Conservation (phyloP, 305 asterid species). For the Fraxinus platypoda region DNA sequence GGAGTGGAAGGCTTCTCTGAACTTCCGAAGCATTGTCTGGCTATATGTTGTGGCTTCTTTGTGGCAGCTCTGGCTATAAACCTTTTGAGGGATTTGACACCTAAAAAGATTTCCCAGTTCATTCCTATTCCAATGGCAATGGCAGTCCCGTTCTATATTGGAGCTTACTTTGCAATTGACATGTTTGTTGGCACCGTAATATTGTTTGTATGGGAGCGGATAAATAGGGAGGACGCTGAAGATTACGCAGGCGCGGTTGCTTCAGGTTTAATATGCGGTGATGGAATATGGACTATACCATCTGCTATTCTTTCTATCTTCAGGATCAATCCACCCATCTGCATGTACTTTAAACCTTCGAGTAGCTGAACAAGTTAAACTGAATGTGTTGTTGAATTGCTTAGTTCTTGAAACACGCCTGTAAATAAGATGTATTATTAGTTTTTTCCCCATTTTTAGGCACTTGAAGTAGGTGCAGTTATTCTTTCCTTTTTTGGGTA, state of each 20-base stretch:
- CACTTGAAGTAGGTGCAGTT: not conserved
- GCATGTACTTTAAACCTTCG: conserved; percentile 82
- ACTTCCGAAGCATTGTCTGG: conserved; percentile 88
- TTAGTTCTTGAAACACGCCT: conserved; percentile 8
- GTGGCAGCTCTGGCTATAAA: conserved; percentile 69
- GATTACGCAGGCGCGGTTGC: conserved; percentile 90
- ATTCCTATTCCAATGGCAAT: conserved; percentile 96
- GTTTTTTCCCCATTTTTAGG: not conserved
- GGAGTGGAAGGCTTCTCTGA: conserved; percentile 93
- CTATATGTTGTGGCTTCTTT: conserved; percentile 69
- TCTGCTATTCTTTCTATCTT: conserved; percentile 89
- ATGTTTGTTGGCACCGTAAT: conserved; percentile 94
- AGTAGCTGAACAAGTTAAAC: conserved; percentile 39
- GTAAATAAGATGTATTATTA: conserved; percentile 21
- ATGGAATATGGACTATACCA: conserved; percentile 94
- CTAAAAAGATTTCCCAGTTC: conserved; percentile 54
- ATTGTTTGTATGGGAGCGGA: conserved; percentile 75
- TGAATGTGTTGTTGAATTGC: not conserved
- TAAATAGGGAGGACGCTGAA: conserved; percentile 68
- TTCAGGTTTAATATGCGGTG: conserved; percentile 91
- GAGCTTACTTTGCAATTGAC: conserved; percentile 95
- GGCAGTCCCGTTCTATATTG: conserved; percentile 92
- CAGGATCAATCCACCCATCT: conserved; percentile 84
- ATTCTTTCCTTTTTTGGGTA: not conserved
- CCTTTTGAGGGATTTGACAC: conserved; percentile 65